Evolutionary conservation across 2,329 filamentous ascomycete species (phyloP), one percentile per base, ranked within the genome.

Genomic region (Ophiostoma australiae): DNA sequence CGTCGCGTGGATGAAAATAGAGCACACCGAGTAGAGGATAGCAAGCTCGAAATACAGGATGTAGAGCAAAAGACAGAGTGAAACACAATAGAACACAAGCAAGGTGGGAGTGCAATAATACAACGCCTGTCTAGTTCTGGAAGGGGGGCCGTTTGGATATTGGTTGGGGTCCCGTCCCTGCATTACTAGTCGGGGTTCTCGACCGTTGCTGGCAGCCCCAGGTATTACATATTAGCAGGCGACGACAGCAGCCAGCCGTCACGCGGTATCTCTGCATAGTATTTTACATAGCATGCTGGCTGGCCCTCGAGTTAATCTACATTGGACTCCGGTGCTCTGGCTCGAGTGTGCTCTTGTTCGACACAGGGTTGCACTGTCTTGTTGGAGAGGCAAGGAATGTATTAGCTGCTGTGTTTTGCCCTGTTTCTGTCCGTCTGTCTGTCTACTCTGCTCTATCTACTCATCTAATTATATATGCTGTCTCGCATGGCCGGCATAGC

Each of bases 91-190:
- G 44, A 48, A 20, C 44, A 20, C 4, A 17, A 48, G 44, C 15
- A 20, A 48, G 44, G 15, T 17, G 15, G 44, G 20, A 39, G 37
- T 3, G 41, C 41, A 48, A 48, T 48, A 48, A 20, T 10, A 7
- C 4, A 5, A 58, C 52, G 52, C 52, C 52, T 58, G 23, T 11
- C 52, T 58, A 27, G 27, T 58, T 58, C 52, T 27, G 52, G 52
- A 58, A 58, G 52, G 52, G 52, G 52, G 52, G 52, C 52, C 52
- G 52, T 58, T 58, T 58, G 52, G 27, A 58, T 58, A 58, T 58
- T 58, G 52, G 52, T n/a, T 52, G 48, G 48, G 44, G 48, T 52
- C 48, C 48, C 48, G 48, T 27, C 52, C 52, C 23, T 58, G 52
- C 52, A 58, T 58, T 58, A 58, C 52, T 58, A 58, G 52, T 58